These are phyloP conservation scores for Chrysoporthe austroafricana DNA, from an alignment of 2,329 filamentous ascomycete genomes.

Conservation along the genomic window DNA sequence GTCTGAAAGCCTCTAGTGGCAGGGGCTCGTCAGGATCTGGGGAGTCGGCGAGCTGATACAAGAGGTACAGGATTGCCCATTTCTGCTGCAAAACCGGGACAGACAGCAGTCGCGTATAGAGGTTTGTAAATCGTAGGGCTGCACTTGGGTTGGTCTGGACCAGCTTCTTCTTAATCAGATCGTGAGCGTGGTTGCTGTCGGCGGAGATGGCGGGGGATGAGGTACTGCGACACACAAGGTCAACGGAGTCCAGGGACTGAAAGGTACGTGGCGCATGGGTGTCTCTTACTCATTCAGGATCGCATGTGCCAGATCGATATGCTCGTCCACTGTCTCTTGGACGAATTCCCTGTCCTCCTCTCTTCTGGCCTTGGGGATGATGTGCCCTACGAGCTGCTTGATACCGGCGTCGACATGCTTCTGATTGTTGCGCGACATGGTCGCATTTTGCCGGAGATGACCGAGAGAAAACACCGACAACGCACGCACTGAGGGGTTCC, in stretches of 20 bases:
- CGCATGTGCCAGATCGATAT: slow-evolving; percentile 54
- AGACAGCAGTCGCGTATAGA: slow-evolving; percentile 87
- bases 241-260: slow-evolving; percentile 10
- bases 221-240: slow-evolving; percentile 18
- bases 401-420: slow-evolving; percentile 79
- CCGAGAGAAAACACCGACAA: no score
- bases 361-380: slow-evolving; percentile 59
- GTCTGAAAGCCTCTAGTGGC: slow-evolving; percentile 47
- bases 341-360: slow-evolving; percentile 68
- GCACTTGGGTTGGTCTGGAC: slow-evolving; percentile 77
- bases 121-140: slow-evolving; percentile 83
- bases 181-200: slow-evolving; percentile 88
- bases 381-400: slow-evolving; percentile 74
- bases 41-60: slow-evolving; percentile 80
- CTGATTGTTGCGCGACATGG: slow-evolving; percentile 59
- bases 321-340: slow-evolving; percentile 70
- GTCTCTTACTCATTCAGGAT: slow-evolving; percentile 54
- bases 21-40: slow-evolving; percentile 58
- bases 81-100: slow-evolving; percentile 93
- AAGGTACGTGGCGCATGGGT: background rate
- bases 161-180: slow-evolving; percentile 88
- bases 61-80: slow-evolving; percentile 92
- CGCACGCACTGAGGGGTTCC: background rate
- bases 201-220: slow-evolving; percentile 60
- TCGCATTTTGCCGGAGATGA: slow-evolving; percentile 48